Evolutionary conservation across 176 grass and related monocot species (phyloP), one percentile per base, ranked within the genome.

Genomic region (Thinopyrum elongatum): DNA sequence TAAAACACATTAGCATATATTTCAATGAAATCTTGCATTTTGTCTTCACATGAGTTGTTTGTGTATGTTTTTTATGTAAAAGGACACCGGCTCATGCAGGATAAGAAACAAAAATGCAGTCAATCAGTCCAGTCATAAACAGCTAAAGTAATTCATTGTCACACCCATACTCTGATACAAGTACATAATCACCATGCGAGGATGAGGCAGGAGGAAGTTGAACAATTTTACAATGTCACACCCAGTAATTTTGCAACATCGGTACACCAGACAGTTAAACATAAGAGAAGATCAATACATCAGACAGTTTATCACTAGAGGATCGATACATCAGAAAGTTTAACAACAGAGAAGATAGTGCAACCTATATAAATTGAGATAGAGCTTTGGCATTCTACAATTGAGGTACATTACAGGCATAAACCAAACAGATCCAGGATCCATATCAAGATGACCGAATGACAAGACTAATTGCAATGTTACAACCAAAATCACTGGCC

Each of bases 391-490:
- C 29, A 53, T 49, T 53, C 4, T 34, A 65, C 15, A 76, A 67
- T 11, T 29, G 10, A 66, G 34, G 33, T 60, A 61, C 15, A 70
- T 22, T 72, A 69, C 55, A 38, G 25, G 44, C 31, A 87, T 31
- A 76, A 46, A 80, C 25, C 41, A 66, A 84, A 74, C 13, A 59
- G 21, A 80, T 75, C 25, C 80, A 67, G 17, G 61, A 28, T 30
- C 59, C 21, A 77, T 85, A 80, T 41, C 73, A 65, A 55, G 57
- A 78, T 25, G 77, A 34, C 28, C 7, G 33, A 74, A 86, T 78
- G 59, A 63, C 47, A 68, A 66, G 6, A 14, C 23, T 86, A 90
- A 41, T 73, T 42, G 57, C 46, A 89, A 77, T 29, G 36, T 64
- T 58, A 61, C 44, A 36, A 60, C 59, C n/a, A 38, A 85, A 78